Evolutionary conservation across 1,284 basidiomycete genomes (phyloP), one percentile per base, ranked within the genome.

Genomic region (Trichosporon sp.): DNA sequence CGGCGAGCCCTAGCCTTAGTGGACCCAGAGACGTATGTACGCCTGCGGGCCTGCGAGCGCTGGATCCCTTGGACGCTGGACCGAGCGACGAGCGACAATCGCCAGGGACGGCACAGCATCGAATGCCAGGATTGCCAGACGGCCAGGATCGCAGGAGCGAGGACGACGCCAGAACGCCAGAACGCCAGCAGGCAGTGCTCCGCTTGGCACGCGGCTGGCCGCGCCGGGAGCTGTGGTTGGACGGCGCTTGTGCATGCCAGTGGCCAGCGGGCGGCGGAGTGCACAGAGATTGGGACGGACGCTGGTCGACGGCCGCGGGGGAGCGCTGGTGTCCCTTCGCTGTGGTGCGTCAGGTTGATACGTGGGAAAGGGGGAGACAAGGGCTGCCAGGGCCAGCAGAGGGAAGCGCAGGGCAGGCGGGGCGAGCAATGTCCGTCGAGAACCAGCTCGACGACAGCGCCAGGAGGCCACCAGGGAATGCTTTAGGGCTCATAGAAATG

Each of bases 81-180:
- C 53, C 53, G 53, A 58, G 53, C 53, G 53, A 58, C 53, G 53
- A 51, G 47, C 47, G 47, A 58, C 53, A 58, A 58, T 58, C 53
- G 29, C 25, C 53, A 58, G 53, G 53, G 53, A 27, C 53, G 3
- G 29, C 29, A 29, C 53, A 58, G 53, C 53, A 58, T 51, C 47
- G 47, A 51, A 25, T 51, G 47, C 23, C 53, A 58, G 53, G 25
- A 31, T 58, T 27, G 25, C 27, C 27, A 29, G 25, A 11, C 3
- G 29, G 25, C 25, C 47, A 51, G 47, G 47, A 51, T 25, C 6
- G 23, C 47, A 23, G 47, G 53, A 58, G 53, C 53, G 53, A 58
- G 27, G 29, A 53, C 27, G 53, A 31, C 53, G 29, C 53, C 53
- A 31, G 21, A 51, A 51, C 47, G 47, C 47, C 47, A 51, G 47